A percentile compares a stretch with the other conserved stretches of the same genome.
Evolutionary conservation across 805 yeast genomes (phyloP).

Genomic region (Saccharomycodes ludwigii): DNA sequence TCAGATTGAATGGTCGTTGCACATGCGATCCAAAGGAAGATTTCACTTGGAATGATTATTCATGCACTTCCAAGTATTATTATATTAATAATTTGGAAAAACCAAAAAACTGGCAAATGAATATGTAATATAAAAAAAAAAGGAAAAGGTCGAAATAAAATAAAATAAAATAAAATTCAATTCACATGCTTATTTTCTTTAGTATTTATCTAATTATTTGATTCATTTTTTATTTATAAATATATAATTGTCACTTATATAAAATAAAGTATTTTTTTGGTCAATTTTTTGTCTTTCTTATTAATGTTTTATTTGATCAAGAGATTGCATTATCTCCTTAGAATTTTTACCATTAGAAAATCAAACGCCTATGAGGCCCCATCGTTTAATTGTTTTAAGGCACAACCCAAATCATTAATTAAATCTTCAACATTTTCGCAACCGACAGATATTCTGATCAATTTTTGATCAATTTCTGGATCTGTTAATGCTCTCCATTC

Average conservation of each 20-base stretch:
- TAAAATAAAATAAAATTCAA: too few species aligned
- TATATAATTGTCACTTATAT: too few species aligned
- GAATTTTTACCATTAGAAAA: too few species aligned
- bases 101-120: slow-evolving; percentile 62
- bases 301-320: too few species aligned
- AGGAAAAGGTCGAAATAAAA: too few species aligned
- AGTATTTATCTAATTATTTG: too few species aligned
- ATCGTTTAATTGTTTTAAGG: slow-evolving; percentile 24
- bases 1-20: slow-evolving; percentile 55
- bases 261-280: too few species aligned
- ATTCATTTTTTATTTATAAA: too few species aligned
- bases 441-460: slow-evolving; percentile 72
- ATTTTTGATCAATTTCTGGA: slow-evolving; percentile 36
- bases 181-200: too few species aligned
- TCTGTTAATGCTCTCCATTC: slow-evolving; percentile 86
- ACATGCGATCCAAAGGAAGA: slow-evolving; percentile 58
- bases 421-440: slow-evolving; percentile 68
- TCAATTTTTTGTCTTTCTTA: too few species aligned
- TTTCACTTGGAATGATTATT: slow-evolving; percentile 65
- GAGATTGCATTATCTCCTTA: too few species aligned
- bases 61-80: slow-evolving; percentile 57
- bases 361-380: too few species aligned
- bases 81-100: slow-evolving; percentile 41
- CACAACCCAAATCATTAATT: slow-evolving; percentile 58
- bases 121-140: slow-evolving; percentile 12